A percentile compares a stretch with the other conserved stretches of the same genome.
These are phyloP conservation scores for Fusarium hostae DNA, from an alignment of 2,329 filamentous ascomycete species.

Conservation along the genomic window DNA sequence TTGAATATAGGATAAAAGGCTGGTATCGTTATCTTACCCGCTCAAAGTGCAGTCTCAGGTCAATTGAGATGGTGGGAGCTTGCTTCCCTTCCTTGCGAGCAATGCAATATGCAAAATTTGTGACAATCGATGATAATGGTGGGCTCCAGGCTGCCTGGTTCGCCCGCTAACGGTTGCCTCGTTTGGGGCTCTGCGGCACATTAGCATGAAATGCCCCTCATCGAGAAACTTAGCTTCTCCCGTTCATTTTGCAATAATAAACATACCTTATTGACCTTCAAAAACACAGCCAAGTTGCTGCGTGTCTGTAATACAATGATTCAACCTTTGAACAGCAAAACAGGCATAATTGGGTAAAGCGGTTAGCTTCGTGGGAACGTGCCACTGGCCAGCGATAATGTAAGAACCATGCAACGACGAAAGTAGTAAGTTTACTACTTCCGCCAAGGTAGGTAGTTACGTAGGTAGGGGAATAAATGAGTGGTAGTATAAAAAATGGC, in stretches of 20 bases:
- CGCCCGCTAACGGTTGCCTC: neutral
- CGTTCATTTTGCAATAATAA: neutral
- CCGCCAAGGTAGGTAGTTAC: neutral
- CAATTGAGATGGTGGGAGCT: neutral
- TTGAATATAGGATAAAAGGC: neutral
- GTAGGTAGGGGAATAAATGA: neutral
- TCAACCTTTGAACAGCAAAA: neutral
- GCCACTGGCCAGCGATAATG: neutral
- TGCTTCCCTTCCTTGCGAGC: neutral
- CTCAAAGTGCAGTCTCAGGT: neutral
- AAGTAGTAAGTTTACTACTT: neutral
- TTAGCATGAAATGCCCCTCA: slow-evolving; percentile 1
- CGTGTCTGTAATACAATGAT: neutral
- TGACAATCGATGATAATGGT: neutral
- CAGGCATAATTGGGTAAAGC: neutral
- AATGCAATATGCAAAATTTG: neutral
- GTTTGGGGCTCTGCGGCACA: slow-evolving; percentile 10
- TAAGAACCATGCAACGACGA: neutral
- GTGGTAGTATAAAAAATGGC: neutral
- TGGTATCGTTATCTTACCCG: neutral
- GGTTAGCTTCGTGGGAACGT: slow-evolving; percentile 1
- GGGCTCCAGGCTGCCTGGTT: slow-evolving; percentile 3
- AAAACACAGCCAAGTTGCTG: neutral
- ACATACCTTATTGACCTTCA: neutral
- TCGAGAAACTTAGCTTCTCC: neutral